Percentiles rank a stretch among this genome's conserved stretches.
phyloP scores from a whole-genome alignment of 2,329 filamentous ascomycete species.

The Apiospora hydei region DNA sequence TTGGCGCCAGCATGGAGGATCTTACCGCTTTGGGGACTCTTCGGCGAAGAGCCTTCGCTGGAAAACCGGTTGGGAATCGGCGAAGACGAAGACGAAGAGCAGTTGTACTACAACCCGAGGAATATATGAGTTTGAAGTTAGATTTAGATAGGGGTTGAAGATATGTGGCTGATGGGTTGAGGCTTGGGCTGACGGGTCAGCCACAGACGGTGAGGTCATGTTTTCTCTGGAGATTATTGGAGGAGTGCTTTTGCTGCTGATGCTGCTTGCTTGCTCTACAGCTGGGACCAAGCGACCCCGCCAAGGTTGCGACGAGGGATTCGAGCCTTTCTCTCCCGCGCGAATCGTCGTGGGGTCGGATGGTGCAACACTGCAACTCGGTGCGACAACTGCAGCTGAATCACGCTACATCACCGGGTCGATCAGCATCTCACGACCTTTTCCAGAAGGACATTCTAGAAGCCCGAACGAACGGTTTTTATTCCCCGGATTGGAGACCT shows the following conservation, averaged over 20 bases:
- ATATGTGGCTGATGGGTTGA: background rate
- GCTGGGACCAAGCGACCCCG: background rate
- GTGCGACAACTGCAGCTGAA: background rate
- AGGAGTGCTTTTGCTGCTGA: background rate
- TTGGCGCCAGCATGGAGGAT: no score
- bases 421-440: constrained; percentile 2
- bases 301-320: background rate
- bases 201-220: constrained; percentile 3
- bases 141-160: background rate
- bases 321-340: background rate
- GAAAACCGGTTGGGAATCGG: no score
- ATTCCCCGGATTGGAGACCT: background rate
- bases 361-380: constrained; percentile 10
- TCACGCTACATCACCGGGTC: constrained; percentile 7
- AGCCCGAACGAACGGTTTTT: background rate
- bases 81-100: no score
- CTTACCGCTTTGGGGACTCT: no score
- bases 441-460: constrained; percentile 11
- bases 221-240: background rate
- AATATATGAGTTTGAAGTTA: no score
- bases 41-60: no score
- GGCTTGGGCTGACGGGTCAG: background rate
- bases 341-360: background rate
- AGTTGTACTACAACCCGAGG: no score
- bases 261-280: background rate